phyloP scores from a whole-genome alignment of 192 early-diverging fungal species.

The Glomus cerebriforme region DNA sequence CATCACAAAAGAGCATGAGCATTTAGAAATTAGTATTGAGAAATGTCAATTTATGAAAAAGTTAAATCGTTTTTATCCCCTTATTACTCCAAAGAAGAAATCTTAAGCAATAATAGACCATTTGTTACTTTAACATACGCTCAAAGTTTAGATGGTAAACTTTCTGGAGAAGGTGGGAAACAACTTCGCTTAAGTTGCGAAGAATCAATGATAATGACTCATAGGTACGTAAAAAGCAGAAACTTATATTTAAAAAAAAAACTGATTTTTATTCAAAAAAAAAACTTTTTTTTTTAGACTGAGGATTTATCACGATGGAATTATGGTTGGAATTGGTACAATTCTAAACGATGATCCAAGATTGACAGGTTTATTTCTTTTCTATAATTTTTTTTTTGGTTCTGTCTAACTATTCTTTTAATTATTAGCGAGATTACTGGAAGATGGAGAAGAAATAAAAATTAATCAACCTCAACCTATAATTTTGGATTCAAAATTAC shows the following conservation, averaged over 20 bases:
- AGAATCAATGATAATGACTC: slow-evolving; percentile 80
- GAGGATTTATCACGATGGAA: slow-evolving; percentile 74
- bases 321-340: slow-evolving; percentile 86
- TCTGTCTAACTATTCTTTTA: neutral
- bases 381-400: neutral
- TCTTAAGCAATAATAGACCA: slow-evolving; percentile 22
- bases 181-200: slow-evolving; percentile 72
- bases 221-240: slow-evolving; percentile 43
- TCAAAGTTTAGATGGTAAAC: slow-evolving; percentile 86
- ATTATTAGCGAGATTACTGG: slow-evolving; percentile 30
- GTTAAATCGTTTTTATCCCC: neutral
- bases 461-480: slow-evolving; percentile 71
- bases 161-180: slow-evolving; percentile 54
- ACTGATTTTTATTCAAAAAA: neutral
- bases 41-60: neutral
- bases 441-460: neutral
- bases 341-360: slow-evolving; percentile 80
- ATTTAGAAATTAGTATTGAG: neutral
- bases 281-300: slow-evolving; percentile 42
- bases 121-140: slow-evolving; percentile 86
- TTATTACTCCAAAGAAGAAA: neutral
- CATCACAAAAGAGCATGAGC: too few relatives aligned
- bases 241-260: neutral
- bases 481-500: slow-evolving; percentile 72
- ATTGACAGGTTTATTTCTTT: slow-evolving; percentile 51